Evolutionary conservation across 192 early-diverging fungal species (phyloP).

Genomic region (Geranomyces variabilis): DNA sequence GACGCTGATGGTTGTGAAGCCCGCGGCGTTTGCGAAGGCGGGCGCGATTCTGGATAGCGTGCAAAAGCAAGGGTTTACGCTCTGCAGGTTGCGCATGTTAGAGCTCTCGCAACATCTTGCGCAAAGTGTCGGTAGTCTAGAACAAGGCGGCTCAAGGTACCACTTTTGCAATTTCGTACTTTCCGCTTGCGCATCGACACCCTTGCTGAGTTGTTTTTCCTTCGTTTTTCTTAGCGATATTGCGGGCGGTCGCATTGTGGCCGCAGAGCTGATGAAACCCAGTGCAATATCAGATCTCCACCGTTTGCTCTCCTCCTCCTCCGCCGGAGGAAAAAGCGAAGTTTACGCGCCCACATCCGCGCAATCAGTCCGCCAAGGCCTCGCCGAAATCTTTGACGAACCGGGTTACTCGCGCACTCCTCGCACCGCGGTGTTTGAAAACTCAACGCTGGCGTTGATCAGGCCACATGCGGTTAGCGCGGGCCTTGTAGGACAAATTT

Average conservation of each 20-base stretch:
- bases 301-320: too few species aligned
- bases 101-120: slow-evolving; percentile 14
- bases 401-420: not conserved
- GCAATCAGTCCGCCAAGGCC: slow-evolving; percentile 1
- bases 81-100: slow-evolving; percentile 46
- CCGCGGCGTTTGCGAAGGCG: slow-evolving; percentile 29
- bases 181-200: too few species aligned
- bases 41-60: slow-evolving; percentile 53
- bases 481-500: slow-evolving; percentile 50
- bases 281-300: slow-evolving; percentile 22
- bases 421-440: slow-evolving; percentile 48
- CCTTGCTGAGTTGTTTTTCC: too few species aligned
- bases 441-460: slow-evolving; percentile 56
- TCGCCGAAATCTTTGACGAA: slow-evolving; percentile 32
- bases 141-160: not conserved
- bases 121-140: slow-evolving; percentile 19
- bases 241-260: slow-evolving; percentile 28
- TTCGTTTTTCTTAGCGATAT: not conserved
- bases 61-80: slow-evolving; percentile 37
- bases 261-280: slow-evolving; percentile 40
- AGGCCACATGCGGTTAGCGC: slow-evolving; percentile 56
- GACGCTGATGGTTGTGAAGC: slow-evolving; percentile 53
- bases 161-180: too few species aligned
- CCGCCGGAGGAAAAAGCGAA: not conserved
- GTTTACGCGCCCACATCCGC: not conserved